These are phyloP conservation scores for Tulasnella sp. DNA, from an alignment of 768 basidiomycete species.

Conservation along the genomic window DNA sequence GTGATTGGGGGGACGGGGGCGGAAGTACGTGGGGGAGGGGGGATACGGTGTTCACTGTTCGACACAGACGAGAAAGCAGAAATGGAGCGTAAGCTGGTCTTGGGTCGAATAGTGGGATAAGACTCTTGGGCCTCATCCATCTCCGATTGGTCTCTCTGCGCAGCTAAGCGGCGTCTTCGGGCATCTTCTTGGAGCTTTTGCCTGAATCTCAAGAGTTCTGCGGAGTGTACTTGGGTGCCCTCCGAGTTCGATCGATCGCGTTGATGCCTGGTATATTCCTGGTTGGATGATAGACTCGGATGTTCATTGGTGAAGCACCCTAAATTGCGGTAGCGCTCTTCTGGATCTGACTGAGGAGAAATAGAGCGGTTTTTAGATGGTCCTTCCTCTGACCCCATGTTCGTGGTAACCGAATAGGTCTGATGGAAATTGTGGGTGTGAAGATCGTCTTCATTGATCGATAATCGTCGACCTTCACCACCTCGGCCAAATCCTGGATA, in stretches of 20 bases:
- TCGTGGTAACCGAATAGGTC: background rate
- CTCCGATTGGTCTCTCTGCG: too few relatives aligned
- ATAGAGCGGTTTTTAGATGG: background rate
- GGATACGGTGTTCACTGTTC: too few relatives aligned
- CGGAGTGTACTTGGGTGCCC: background rate
- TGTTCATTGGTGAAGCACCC: background rate
- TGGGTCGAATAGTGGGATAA: too few relatives aligned
- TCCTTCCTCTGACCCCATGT: background rate
- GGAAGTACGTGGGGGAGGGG: too few relatives aligned
- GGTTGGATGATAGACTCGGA: background rate
- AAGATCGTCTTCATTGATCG: conserved; percentile 3
- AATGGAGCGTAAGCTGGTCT: too few relatives aligned
- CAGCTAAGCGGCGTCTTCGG: background rate
- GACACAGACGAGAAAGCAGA: too few relatives aligned
- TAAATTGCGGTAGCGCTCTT: background rate
- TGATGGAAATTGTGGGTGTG: background rate
- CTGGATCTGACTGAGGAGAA: background rate
- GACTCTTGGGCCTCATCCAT: too few relatives aligned
- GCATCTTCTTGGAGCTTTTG: conserved; percentile 1
- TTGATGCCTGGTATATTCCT: background rate
- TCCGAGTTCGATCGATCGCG: too few relatives aligned
- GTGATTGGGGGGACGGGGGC: too few relatives aligned
- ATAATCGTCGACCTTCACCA: conserved; percentile 1
- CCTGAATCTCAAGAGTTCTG: conserved; percentile 1
- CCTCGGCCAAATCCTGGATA: conserved; percentile 7